Percentiles rank a stretch among this genome's conserved stretches.
phyloP scores from a whole-genome alignment of 768 basidiomycete genomes.

The Phlebiopsis gigantea region DNA sequence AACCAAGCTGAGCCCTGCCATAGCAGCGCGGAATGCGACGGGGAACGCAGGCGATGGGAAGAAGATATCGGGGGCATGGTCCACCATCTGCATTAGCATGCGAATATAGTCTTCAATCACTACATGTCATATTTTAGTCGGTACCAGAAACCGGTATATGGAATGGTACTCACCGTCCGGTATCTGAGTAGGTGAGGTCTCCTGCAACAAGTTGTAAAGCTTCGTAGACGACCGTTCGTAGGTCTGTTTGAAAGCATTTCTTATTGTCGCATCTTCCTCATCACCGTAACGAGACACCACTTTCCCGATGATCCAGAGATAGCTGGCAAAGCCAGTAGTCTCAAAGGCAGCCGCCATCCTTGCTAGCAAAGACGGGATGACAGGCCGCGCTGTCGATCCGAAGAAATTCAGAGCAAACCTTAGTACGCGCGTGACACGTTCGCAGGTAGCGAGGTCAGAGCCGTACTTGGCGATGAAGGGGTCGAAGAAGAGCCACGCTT shows the following conservation, averaged over 20 bases:
- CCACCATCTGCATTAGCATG: slow-evolving; percentile 63
- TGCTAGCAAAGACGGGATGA: slow-evolving; percentile 66
- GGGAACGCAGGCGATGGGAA: slow-evolving; percentile 78
- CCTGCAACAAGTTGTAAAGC: slow-evolving; percentile 59
- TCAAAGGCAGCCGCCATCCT: slow-evolving; percentile 81
- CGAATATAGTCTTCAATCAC: slow-evolving; percentile 95
- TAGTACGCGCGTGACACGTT: slow-evolving; percentile 79
- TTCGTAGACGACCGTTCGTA: slow-evolving; percentile 77
- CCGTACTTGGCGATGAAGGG: slow-evolving; percentile 75
- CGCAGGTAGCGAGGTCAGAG: slow-evolving; percentile 67
- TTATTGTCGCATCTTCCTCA: slow-evolving; percentile 51
- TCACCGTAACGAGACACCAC: slow-evolving; percentile 72
- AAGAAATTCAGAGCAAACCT: slow-evolving; percentile 84
- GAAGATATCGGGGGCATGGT: slow-evolving; percentile 66
- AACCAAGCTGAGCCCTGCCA: slow-evolving; percentile 78
- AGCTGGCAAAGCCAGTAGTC: slow-evolving; percentile 74
- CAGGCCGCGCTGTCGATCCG: slow-evolving; percentile 53
- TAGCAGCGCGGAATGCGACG: slow-evolving; percentile 65
- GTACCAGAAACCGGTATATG: too few relatives aligned
- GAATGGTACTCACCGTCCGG: slow-evolving; percentile 73
- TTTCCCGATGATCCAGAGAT: slow-evolving; percentile 93
- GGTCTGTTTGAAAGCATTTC: slow-evolving; percentile 50
- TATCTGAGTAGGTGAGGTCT: slow-evolving; percentile 64
- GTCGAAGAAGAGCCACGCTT: slow-evolving; percentile 84
- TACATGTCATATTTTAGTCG: slow-evolving; percentile 27